These are phyloP conservation scores for Tillandsia leiboldiana DNA, from an alignment of 176 grass and related monocot genomes.

Conservation along the genomic window DNA sequence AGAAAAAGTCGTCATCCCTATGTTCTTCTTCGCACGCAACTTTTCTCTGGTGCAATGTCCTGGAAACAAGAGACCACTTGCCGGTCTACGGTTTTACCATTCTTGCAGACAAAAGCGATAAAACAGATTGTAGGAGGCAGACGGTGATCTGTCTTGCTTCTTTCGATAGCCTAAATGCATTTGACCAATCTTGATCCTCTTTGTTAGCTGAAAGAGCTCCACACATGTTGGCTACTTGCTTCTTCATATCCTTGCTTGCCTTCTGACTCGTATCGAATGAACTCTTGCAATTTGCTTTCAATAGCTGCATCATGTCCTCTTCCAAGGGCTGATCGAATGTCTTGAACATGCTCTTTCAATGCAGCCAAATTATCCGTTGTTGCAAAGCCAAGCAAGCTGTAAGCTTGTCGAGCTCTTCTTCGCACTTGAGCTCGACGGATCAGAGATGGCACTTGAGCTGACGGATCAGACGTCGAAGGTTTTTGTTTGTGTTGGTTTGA, in stretches of 20 bases:
- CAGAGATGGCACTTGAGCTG: not conserved
- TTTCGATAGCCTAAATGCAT: conserved; percentile 6
- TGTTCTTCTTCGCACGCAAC: not conserved
- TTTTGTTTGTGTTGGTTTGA: not conserved
- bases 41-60: conserved; percentile 3
- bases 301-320: conserved; percentile 10
- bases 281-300: conserved; percentile 7
- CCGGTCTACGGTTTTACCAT: not conserved
- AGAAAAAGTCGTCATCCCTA: too few relatives aligned
- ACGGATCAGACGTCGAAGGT: not conserved
- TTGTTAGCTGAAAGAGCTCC: not conserved
- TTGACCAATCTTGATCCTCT: not conserved
- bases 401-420: not conserved
- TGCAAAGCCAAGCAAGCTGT: not conserved
- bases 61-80: conserved; percentile 21
- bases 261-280: conserved; percentile 19
- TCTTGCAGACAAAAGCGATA: not conserved
- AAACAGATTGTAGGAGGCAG: conserved; percentile 4
- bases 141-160: conserved; percentile 11
- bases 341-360: conserved; percentile 20
- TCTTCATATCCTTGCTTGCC: conserved; percentile 9
- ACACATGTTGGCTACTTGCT: conserved; percentile 4
- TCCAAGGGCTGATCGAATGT: conserved; percentile 8
- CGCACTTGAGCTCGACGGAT: not conserved
- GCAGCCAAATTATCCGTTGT: conserved; percentile 9